Percentiles rank a stretch among this genome's conserved stretches.
phyloP scores from a whole-genome alignment of 345 rosid species.

The Moricandia moricandioides region DNA sequence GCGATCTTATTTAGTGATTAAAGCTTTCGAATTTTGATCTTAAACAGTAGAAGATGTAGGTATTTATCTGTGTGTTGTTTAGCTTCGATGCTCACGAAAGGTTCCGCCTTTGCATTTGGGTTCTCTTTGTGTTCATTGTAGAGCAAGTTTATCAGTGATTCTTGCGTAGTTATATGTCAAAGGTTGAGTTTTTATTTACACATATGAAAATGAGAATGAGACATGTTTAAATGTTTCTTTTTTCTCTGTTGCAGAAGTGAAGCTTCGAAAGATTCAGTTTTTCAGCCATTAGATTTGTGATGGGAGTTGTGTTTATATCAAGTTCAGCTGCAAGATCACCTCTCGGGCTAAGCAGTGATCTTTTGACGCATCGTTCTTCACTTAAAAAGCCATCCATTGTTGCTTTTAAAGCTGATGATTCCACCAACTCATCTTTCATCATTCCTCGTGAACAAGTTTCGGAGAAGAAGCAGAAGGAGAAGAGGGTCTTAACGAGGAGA shows the following conservation, averaged over 20 bases:
- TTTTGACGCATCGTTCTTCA: constrained; percentile 41
- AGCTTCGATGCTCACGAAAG: background rate
- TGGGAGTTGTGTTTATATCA: constrained; percentile 88
- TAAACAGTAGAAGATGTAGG: background rate
- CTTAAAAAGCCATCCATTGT: constrained; percentile 54
- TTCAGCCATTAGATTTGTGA: constrained; percentile 38
- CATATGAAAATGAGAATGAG: background rate
- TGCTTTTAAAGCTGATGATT: constrained; percentile 69
- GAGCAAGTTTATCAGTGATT: background rate
- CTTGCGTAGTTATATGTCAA: background rate
- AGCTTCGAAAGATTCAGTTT: constrained; percentile 5
- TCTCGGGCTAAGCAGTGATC: constrained; percentile 49
- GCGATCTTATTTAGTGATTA: background rate
- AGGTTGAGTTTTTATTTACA: background rate
- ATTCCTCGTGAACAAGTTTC: constrained; percentile 47
- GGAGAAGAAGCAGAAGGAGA: constrained; percentile 41
- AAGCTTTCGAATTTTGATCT: background rate
- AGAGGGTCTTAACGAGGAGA: constrained; percentile 41
- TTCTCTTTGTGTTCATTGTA: background rate
- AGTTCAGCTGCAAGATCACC: constrained; percentile 79
- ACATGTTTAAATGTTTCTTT: background rate
- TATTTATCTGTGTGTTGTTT: background rate
- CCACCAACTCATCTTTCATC: constrained; percentile 46
- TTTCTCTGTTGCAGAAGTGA: constrained; percentile 11
- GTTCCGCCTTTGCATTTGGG: constrained; percentile 11